Percentiles rank a stretch among this genome's conserved stretches.
These are phyloP conservation scores for Tetrapisispora namnaoensis DNA, from an alignment of 805 yeast genomes.

Conservation along the genomic window DNA sequence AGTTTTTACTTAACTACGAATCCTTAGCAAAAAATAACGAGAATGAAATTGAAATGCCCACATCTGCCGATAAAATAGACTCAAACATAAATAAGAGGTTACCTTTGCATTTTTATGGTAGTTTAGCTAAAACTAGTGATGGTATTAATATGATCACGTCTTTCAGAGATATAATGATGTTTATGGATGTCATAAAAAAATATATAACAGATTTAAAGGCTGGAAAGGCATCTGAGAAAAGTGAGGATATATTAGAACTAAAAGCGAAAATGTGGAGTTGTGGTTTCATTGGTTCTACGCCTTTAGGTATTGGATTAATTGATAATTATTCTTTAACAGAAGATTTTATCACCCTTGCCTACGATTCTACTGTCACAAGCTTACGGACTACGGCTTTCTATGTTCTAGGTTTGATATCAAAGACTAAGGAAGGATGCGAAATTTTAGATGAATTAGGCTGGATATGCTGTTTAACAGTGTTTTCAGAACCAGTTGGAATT, in stretches of 20 bases:
- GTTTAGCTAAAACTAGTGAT: constrained; percentile 67
- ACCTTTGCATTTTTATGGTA: constrained; percentile 71
- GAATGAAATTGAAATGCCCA: neutral
- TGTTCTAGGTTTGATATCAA: constrained; percentile 63
- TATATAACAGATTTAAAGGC: constrained; percentile 17
- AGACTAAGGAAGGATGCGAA: constrained; percentile 72
- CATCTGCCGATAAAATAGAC: neutral
- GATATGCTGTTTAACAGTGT: constrained; percentile 41
- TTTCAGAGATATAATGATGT: constrained; percentile 36
- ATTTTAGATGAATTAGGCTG: constrained; percentile 75
- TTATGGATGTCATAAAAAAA: constrained; percentile 29
- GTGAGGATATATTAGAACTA: constrained; percentile 36
- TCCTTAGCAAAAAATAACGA: neutral
- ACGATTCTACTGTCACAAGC: constrained; percentile 42
- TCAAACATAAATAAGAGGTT: constrained; percentile 11
- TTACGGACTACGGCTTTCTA: constrained; percentile 70
- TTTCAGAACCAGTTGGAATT: constrained; percentile 36
- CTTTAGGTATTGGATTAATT: constrained; percentile 52
- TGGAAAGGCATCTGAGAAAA: constrained; percentile 13
- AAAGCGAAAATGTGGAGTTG: constrained; percentile 81
- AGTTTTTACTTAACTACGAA: constrained; percentile 17
- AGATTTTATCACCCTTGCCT: constrained; percentile 44
- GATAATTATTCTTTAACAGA: constrained; percentile 44
- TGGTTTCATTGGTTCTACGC: constrained; percentile 71
- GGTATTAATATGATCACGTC: constrained; percentile 57